Percentiles rank a stretch among this genome's conserved stretches.
Conservation (phyloP, 495 filamentous ascomycete genomes). For the Xylaria bambusicola region DNA sequence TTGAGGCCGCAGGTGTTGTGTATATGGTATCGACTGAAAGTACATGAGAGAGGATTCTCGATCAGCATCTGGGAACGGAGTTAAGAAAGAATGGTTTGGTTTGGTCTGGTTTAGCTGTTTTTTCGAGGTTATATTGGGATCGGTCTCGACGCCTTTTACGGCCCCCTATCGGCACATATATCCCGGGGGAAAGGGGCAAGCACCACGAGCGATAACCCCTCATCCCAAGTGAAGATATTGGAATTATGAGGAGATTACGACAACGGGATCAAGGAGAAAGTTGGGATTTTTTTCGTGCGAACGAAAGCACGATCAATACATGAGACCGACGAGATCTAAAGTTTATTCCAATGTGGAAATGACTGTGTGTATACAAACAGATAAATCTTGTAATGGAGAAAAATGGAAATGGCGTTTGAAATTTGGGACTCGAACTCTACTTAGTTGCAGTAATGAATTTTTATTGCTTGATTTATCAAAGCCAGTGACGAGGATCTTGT, state of each 20-base stretch:
- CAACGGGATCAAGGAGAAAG: conserved; percentile 1
- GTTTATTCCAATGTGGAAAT: conserved; percentile 7
- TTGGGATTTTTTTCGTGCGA: conserved; percentile 12
- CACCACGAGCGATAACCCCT: background rate
- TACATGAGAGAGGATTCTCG: conserved; percentile 16
- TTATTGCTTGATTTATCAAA: background rate
- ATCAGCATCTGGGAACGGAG: conserved; percentile 20
- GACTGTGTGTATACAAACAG: conserved; percentile 1
- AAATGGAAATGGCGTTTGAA: conserved; percentile 15
- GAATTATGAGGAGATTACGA: conserved; percentile 5
- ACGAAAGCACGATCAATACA: conserved; percentile 2
- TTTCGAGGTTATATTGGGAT: conserved; percentile 9
- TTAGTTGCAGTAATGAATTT: conserved; percentile 2
- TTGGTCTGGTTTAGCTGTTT: too few relatives aligned
- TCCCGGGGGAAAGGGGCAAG: background rate
- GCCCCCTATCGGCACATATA: background rate
- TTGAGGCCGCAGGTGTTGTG: conserved; percentile 4
- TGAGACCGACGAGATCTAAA: conserved; percentile 12
- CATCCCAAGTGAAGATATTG: background rate
- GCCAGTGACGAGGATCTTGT: background rate
- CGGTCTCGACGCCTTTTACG: background rate
- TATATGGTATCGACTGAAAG: conserved; percentile 17
- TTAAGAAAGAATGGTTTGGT: conserved; percentile 11
- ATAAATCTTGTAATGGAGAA: conserved; percentile 5
- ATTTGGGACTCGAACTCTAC: background rate